phyloP scores from a whole-genome alignment of 352 stramenopile genomes.

The Blastocystis sp. region DNA sequence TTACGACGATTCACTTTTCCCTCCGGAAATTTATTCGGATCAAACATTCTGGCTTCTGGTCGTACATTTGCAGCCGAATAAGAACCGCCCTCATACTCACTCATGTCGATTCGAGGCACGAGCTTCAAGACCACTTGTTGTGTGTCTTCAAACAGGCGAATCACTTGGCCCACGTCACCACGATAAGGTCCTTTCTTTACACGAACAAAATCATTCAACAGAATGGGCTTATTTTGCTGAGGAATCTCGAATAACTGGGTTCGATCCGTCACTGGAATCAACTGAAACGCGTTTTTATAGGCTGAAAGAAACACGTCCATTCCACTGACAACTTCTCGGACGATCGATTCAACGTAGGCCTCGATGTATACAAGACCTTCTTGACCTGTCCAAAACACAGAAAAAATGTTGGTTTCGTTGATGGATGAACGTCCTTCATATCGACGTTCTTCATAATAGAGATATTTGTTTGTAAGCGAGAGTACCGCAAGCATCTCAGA shows the following conservation, averaged over 20 bases:
- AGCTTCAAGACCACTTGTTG: slow-evolving; percentile 58
- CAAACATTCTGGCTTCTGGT: slow-evolving; percentile 54
- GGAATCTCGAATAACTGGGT: neutral
- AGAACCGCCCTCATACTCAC: neutral
- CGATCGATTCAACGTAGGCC: slow-evolving; percentile 45
- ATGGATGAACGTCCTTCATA: neutral
- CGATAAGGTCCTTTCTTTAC: slow-evolving; percentile 63
- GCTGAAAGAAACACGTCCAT: slow-evolving; percentile 41
- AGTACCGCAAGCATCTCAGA: slow-evolving; percentile 34
- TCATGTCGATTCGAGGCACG: slow-evolving; percentile 62
- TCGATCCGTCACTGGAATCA: slow-evolving; percentile 25
- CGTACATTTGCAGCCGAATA: slow-evolving; percentile 39
- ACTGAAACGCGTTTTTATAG: slow-evolving; percentile 26
- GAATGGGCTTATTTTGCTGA: neutral
- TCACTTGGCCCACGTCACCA: slow-evolving; percentile 61
- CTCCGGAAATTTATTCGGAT: slow-evolving; percentile 23
- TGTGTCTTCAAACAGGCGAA: slow-evolving; percentile 53
- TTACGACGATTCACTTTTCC: slow-evolving; percentile 30
- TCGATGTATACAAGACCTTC: slow-evolving; percentile 52
- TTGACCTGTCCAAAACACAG: slow-evolving; percentile 8
- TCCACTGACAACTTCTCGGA: neutral
- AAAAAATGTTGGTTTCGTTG: slow-evolving; percentile 57
- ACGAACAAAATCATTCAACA: slow-evolving; percentile 44
- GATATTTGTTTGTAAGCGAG: slow-evolving; percentile 45
- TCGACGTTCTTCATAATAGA: slow-evolving; percentile 15